Evolutionary conservation across 805 yeast species (phyloP), one percentile per base, ranked within the genome.

Genomic region (Kuraishia piskuri): DNA sequence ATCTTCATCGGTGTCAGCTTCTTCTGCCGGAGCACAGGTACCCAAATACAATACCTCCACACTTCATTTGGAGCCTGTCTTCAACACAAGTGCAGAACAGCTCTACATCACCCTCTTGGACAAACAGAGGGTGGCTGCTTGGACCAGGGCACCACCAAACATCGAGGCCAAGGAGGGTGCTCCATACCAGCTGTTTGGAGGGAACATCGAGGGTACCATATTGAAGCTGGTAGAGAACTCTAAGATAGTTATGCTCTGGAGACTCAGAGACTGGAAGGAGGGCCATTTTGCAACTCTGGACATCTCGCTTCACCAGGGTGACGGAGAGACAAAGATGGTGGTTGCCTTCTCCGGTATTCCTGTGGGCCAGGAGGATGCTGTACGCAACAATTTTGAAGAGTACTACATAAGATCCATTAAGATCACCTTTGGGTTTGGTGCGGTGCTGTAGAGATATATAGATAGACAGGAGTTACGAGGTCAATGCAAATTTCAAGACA

Each of bases 341-440:
- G 90, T 90, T 20, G 73, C 77, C 48, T 90, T 92, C 81, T 74
- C 81, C 19, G 97, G 97, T 17, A 86, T 94, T 50, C 99, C 99
- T 19, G 76, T 92, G 45, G 99, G 98, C 14, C 95, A 94, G 66
- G 98, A 94, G 64, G 94, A 95, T 62, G 70, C 86, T 61, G 96
- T 88, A 45, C 81, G 83, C 63, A 79, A 76, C 46, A 94, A 92
- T 68, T 92, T 94, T 64, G 89, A 90, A 62, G 90, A 88, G 56
- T 88, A 90, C 70, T 94, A 94, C 66, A 83, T 94, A 51, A 84
- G 86, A 69, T 81, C 96, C 6, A 92, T 94, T 64, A 94, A 90
- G 72, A 66, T 89, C 47, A 86, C 97, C 0, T 94, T 94, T 69
- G 99, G 99, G 1, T 91, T 88, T 67, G 98, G 98, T 19, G 88